A percentile compares a stretch with the other conserved stretches of the same genome.
Evolutionary conservation across 2,329 filamentous ascomycete species (phyloP).

Genomic region (Endocalyx cinctus): DNA sequence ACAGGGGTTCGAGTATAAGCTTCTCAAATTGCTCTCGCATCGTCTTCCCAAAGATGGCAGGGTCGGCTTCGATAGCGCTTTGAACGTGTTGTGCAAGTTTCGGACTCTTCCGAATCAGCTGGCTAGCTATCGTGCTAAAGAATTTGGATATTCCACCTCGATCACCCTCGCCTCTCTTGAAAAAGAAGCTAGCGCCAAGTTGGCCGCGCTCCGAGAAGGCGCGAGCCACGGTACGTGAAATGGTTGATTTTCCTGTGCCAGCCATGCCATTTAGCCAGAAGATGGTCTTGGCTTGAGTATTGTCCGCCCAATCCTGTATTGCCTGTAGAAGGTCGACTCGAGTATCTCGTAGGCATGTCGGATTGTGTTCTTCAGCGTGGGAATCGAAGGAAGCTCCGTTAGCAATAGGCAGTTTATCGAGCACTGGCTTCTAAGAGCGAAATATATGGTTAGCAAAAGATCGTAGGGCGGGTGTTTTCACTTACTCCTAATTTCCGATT

Average conservation of each 20-base stretch:
- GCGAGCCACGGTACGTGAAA: constrained; percentile 25
- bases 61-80: constrained; percentile 26
- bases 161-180: constrained; percentile 27
- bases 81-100: constrained; percentile 20
- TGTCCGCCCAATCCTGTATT: constrained; percentile 24
- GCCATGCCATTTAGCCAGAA: constrained; percentile 34
- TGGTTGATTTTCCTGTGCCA: constrained; percentile 33
- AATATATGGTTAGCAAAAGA: not conserved
- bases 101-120: constrained; percentile 27
- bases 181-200: constrained; percentile 35
- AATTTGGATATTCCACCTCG: constrained; percentile 30
- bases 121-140: constrained; percentile 34
- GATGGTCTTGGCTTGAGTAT: constrained; percentile 17
- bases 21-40: constrained; percentile 34
- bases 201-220: constrained; percentile 1
- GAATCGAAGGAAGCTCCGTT: constrained; percentile 29
- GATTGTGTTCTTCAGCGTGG: constrained; percentile 25
- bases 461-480: not conserved
- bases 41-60: constrained; percentile 21
- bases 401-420: constrained; percentile 2
- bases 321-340: constrained; percentile 26
- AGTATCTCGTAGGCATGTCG: constrained; percentile 27
- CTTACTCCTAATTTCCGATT: not conserved
- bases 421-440: not conserved
- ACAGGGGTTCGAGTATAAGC: constrained; percentile 32